Conservation (phyloP, 768 basidiomycete genomes). For the Boletus subcaerulescens region DNA sequence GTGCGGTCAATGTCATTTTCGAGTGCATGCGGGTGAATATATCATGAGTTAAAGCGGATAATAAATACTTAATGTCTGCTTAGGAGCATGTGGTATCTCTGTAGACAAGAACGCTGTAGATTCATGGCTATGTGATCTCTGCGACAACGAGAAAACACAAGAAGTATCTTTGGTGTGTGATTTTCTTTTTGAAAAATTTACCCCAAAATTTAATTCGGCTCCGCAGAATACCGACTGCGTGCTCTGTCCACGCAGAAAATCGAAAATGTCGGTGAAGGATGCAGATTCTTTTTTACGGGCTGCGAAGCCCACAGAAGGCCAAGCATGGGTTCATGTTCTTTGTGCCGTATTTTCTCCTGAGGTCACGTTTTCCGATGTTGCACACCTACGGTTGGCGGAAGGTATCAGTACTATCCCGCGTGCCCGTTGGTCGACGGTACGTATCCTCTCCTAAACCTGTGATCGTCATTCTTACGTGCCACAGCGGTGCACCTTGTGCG, state of each 20-base stretch:
- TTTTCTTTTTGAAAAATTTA: not conserved
- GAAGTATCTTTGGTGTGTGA: slow-evolving; percentile 76
- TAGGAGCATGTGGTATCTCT: slow-evolving; percentile 68
- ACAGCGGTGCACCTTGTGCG: slow-evolving; percentile 77
- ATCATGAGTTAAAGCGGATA: not conserved
- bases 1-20: slow-evolving; percentile 77
- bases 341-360: slow-evolving; percentile 90
- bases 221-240: slow-evolving; percentile 78
- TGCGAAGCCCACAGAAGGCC: slow-evolving; percentile 89
- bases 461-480: slow-evolving; percentile 9
- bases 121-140: slow-evolving; percentile 84
- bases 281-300: slow-evolving; percentile 68
- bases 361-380: slow-evolving; percentile 74
- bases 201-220: not conserved
- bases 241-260: slow-evolving; percentile 63
- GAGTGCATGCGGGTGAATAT: slow-evolving; percentile 68
- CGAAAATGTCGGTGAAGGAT: slow-evolving; percentile 40
- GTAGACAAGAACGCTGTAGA: slow-evolving; percentile 63
- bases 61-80: slow-evolving; percentile 5
- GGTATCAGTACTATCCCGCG: slow-evolving; percentile 73
- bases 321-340: slow-evolving; percentile 88
- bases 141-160: slow-evolving; percentile 75
- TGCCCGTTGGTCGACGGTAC: slow-evolving; percentile 71
- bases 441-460: slow-evolving; percentile 24
- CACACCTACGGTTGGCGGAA: slow-evolving; percentile 75